Evolutionary conservation across 495 filamentous ascomycete genomes (phyloP).

Genomic region (Lepidopterella palustris): DNA sequence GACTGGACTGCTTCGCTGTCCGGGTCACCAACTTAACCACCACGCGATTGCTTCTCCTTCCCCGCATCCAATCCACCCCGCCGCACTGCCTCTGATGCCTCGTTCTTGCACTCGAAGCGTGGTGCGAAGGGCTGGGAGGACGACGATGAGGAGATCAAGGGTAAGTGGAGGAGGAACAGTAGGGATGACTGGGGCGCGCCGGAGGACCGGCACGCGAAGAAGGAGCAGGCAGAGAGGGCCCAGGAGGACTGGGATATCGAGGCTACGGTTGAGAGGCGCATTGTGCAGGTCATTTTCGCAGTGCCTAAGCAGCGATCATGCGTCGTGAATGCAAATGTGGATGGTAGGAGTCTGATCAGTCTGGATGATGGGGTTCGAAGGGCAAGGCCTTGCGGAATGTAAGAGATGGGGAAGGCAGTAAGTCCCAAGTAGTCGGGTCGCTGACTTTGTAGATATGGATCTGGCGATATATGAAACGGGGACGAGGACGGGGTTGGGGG

Average conservation of each 20-base stretch:
- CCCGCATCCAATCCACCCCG: slow-evolving; percentile 35
- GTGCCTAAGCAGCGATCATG: slow-evolving; percentile 76
- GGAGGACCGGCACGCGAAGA: slow-evolving; percentile 21
- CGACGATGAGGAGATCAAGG: slow-evolving; percentile 18
- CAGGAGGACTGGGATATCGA: slow-evolving; percentile 90
- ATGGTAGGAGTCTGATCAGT: slow-evolving; percentile 42
- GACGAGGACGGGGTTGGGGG: no score
- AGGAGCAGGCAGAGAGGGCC: slow-evolving; percentile 25
- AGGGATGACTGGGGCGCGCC: slow-evolving; percentile 30
- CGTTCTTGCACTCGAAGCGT: slow-evolving; percentile 57
- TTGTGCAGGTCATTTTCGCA: slow-evolving; percentile 92
- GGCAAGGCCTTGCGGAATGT: no score
- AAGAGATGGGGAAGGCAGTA: no score
- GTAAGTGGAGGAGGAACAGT: slow-evolving; percentile 20
- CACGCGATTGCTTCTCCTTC: slow-evolving; percentile 12
- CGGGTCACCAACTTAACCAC: slow-evolving; percentile 16
- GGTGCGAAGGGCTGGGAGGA: slow-evolving; percentile 33
- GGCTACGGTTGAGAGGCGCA: slow-evolving; percentile 64
- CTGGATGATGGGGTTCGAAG: slow-evolving; percentile 31
- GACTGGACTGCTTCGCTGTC: slow-evolving; percentile 13
- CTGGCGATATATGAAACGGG: no score
- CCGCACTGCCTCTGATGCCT: slow-evolving; percentile 53
- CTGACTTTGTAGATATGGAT: no score
- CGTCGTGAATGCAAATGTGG: slow-evolving; percentile 68
- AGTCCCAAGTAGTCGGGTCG: no score